A percentile compares a stretch with the other conserved stretches of the same genome.
Conservation (phyloP, 2,329 filamentous ascomycete species). For the Xylariomycetidae sp. region DNA sequence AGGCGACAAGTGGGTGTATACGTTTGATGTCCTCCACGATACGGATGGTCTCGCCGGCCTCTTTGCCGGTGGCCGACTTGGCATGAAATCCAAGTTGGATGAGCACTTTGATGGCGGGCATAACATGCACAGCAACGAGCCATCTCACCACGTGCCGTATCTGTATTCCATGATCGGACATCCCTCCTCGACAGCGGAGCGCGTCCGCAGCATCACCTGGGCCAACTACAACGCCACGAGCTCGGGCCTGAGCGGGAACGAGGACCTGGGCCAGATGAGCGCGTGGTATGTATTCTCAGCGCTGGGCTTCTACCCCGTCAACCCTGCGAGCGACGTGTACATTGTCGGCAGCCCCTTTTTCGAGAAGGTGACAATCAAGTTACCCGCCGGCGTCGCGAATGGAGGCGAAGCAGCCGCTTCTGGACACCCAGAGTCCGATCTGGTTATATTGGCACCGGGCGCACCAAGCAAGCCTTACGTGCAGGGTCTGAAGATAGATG, state of each 20-base stretch:
- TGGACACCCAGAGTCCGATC: constrained; percentile 14
- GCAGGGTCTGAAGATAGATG: constrained; percentile 34
- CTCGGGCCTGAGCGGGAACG: constrained; percentile 39
- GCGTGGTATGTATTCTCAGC: constrained; percentile 43
- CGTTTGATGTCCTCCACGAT: constrained; percentile 43
- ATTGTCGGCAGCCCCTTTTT: constrained; percentile 40
- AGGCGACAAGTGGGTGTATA: constrained; percentile 45
- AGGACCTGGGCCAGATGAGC: constrained; percentile 45
- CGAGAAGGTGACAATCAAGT: constrained; percentile 33
- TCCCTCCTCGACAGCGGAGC: constrained; percentile 31
- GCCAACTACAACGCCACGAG: constrained; percentile 39
- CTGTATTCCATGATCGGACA: constrained; percentile 37
- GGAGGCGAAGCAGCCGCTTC: constrained; percentile 14
- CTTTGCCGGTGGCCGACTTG: constrained; percentile 29
- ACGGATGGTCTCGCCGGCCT: constrained; percentile 33
- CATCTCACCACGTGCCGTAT: constrained; percentile 41
- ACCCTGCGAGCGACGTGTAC: constrained; percentile 39
- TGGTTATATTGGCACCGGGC: constrained; percentile 35
- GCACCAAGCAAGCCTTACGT: constrained; percentile 35
- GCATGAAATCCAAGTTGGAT: constrained; percentile 36
- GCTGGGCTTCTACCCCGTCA: constrained; percentile 40
- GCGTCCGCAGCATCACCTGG: constrained; percentile 31
- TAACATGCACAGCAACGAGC: constrained; percentile 42
- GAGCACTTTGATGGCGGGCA: constrained; percentile 38
- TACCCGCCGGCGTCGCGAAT: constrained; percentile 26